Evolutionary conservation across 129 eudicot genomes (phyloP).

Genomic region (Silybum marianum): DNA sequence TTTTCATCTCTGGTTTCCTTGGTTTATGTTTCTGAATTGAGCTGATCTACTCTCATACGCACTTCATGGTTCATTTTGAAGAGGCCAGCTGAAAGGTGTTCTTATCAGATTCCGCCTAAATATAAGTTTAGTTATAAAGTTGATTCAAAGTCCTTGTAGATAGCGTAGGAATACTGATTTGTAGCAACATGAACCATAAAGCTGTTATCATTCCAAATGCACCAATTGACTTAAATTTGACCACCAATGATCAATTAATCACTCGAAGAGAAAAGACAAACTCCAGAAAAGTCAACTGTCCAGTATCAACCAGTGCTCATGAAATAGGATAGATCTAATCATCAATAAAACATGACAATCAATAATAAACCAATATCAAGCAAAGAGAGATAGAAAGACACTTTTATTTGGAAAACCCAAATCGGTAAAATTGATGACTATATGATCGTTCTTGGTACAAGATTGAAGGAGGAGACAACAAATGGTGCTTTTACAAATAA

Average conservation of each 20-base stretch:
- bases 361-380: background rate
- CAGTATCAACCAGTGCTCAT: background rate
- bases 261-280: background rate
- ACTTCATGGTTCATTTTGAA: background rate
- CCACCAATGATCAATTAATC: background rate
- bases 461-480: background rate
- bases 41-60: background rate
- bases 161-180: background rate
- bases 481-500: background rate
- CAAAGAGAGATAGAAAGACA: background rate
- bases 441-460: background rate
- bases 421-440: background rate
- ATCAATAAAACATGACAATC: background rate
- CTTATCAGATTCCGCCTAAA: background rate
- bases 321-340: background rate
- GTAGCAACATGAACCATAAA: background rate
- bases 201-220: background rate
- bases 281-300: background rate
- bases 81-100: background rate
- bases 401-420: background rate
- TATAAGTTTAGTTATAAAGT: background rate
- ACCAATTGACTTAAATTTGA: background rate
- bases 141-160: background rate
- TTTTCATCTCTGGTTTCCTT: background rate
- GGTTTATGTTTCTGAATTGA: background rate